phyloP scores from a whole-genome alignment of 2,329 filamentous ascomycete genomes.

The Biscogniauxia mediterranea region DNA sequence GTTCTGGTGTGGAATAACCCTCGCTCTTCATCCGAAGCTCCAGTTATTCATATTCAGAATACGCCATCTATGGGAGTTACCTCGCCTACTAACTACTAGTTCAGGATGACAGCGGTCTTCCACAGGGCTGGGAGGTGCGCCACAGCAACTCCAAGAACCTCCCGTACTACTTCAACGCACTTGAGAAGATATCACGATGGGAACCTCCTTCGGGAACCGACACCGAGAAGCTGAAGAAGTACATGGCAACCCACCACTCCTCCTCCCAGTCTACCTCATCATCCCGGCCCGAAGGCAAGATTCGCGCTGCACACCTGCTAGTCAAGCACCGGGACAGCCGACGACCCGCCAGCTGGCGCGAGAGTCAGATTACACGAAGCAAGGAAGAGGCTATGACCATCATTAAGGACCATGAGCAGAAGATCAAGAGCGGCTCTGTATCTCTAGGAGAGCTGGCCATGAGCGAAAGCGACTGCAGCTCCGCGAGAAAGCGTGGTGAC shows the following conservation, averaged over 20 bases:
- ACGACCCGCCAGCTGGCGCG: slow-evolving; percentile 88
- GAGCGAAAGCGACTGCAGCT: slow-evolving; percentile 93
- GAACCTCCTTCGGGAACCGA: slow-evolving; percentile 87
- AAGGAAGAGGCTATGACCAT: slow-evolving; percentile 85
- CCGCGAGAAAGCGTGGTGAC: slow-evolving; percentile 89
- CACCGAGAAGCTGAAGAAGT: slow-evolving; percentile 86
- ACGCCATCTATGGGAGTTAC: background rate
- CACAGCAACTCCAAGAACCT: slow-evolving; percentile 98
- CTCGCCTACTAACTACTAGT: background rate
- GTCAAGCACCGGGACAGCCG: slow-evolving; percentile 91
- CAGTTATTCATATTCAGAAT: background rate
- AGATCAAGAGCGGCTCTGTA: slow-evolving; percentile 68
- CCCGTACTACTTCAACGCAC: slow-evolving; percentile 95
- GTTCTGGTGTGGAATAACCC: too few relatives aligned
- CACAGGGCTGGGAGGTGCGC: slow-evolving; percentile 88
- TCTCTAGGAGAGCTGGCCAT: slow-evolving; percentile 80
- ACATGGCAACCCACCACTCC: slow-evolving; percentile 91
- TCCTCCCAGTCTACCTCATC: slow-evolving; percentile 43
- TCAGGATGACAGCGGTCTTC: slow-evolving; percentile 75
- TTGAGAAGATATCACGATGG: slow-evolving; percentile 88
- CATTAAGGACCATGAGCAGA: slow-evolving; percentile 70
- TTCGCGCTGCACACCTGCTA: slow-evolving; percentile 86
- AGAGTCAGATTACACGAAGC: slow-evolving; percentile 80
- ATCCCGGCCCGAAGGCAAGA: slow-evolving; percentile 67
- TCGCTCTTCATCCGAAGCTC: too few relatives aligned